phyloP scores from a whole-genome alignment of 768 basidiomycete genomes.

The Phylloporus rhodoxanthus region DNA sequence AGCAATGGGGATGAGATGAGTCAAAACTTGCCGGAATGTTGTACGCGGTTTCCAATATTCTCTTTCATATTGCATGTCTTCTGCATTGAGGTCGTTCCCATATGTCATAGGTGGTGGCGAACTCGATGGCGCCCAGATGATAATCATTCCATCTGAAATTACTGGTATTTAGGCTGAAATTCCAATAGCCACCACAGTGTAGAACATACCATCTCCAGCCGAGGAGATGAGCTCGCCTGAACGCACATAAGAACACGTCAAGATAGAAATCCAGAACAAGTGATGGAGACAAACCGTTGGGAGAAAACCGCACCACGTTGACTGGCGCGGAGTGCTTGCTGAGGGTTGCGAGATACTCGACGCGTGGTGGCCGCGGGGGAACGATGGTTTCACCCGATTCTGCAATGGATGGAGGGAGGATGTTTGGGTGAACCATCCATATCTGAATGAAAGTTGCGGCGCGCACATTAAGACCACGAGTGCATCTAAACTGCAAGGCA shows the following conservation, averaged over 20 bases:
- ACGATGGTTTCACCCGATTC: constrained; percentile 31
- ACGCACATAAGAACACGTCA: constrained; percentile 1
- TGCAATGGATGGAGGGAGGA: constrained; percentile 58
- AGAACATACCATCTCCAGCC: constrained; percentile 84
- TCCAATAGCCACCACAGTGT: constrained; percentile 1
- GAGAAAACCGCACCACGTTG: constrained; percentile 94
- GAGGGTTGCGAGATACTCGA: constrained; percentile 94
- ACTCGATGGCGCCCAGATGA: constrained; percentile 86
- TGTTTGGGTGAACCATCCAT: constrained; percentile 94
- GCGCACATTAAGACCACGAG: constrained; percentile 6
- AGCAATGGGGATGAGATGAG: too few relatives aligned
- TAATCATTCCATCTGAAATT: constrained; percentile 85
- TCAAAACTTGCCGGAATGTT: constrained; percentile 62
- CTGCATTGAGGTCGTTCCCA: constrained; percentile 73
- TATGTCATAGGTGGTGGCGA: constrained; percentile 66
- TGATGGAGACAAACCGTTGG: constrained; percentile 62
- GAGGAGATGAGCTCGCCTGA: constrained; percentile 89
- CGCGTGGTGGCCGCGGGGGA: constrained; percentile 63
- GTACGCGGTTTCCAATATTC: constrained; percentile 92
- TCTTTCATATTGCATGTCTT: constrained; percentile 84
- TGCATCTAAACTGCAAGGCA: constrained; percentile 8
- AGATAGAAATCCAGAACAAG: neutral
- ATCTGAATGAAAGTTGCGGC: constrained; percentile 41
- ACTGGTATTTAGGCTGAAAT: constrained; percentile 1
- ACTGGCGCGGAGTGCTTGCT: constrained; percentile 90